A percentile compares a stretch with the other conserved stretches of the same genome.
Evolutionary conservation across 164 flowering plant genomes (phyloP).

Genomic region (Nymphaea thermarum): DNA sequence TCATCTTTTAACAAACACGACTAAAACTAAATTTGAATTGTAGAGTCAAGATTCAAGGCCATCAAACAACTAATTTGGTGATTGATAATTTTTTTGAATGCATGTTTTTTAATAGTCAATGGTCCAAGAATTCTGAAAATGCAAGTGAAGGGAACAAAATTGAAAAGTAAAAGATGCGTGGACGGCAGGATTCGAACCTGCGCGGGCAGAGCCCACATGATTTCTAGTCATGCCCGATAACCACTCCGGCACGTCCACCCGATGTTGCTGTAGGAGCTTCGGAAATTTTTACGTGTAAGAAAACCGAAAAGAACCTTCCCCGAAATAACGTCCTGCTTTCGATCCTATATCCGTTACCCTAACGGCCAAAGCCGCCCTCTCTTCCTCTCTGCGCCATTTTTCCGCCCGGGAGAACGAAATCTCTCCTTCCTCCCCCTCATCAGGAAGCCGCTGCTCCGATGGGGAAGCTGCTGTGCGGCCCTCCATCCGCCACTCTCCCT

Average conservation of each 20-base stretch:
- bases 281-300: too few species aligned
- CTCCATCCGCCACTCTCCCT: slow-evolving; percentile 29
- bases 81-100: too few species aligned
- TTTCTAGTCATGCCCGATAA: slow-evolving; percentile 99
- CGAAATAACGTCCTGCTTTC: too few species aligned
- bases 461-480: slow-evolving; percentile 58
- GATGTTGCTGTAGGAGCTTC: too few species aligned
- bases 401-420: slow-evolving; percentile 16
- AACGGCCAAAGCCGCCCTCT: slow-evolving; percentile 10
- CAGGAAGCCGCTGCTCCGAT: slow-evolving; percentile 9
- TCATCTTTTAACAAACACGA: too few species aligned
- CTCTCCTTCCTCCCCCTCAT: background rate
- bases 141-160: too few species aligned
- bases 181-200: slow-evolving; percentile 99
- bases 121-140: too few species aligned
- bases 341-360: slow-evolving; percentile 15
- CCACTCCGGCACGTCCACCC: slow-evolving; percentile 96
- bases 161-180: slow-evolving; percentile 21
- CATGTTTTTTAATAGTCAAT: too few species aligned
- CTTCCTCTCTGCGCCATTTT: slow-evolving; percentile 16
- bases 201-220: slow-evolving; percentile 98
- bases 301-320: too few species aligned
- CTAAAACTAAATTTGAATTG: too few species aligned
- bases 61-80: too few species aligned
- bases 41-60: too few species aligned